Percentiles rank a stretch among this genome's conserved stretches.
These are phyloP conservation scores for Malassezia equina DNA, from an alignment of 1,284 basidiomycete genomes.

Conservation along the genomic window DNA sequence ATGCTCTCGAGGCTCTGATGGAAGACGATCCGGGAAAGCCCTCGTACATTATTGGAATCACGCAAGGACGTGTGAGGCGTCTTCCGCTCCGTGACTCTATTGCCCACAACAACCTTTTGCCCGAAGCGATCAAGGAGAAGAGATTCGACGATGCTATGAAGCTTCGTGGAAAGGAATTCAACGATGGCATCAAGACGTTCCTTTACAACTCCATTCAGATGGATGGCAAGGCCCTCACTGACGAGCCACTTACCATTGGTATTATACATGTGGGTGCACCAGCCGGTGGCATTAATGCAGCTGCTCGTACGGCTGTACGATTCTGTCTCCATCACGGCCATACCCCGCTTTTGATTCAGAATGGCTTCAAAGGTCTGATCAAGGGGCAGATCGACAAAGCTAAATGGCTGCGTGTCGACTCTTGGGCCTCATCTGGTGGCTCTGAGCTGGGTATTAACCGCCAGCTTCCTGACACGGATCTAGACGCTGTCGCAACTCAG, in stretches of 20 bases:
- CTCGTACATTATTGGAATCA: slow-evolving; percentile 92
- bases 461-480: slow-evolving; percentile 68
- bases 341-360: slow-evolving; percentile 78
- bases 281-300: slow-evolving; percentile 96
- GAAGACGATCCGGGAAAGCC: slow-evolving; percentile 79
- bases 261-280: slow-evolving; percentile 94
- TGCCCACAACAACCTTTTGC: slow-evolving; percentile 69
- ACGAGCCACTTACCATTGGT: slow-evolving; percentile 61
- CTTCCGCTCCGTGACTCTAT: slow-evolving; percentile 89
- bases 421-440: slow-evolving; percentile 91
- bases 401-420: slow-evolving; percentile 93
- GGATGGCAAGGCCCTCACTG: slow-evolving; percentile 50
- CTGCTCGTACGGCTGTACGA: slow-evolving; percentile 82
- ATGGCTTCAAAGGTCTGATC: slow-evolving; percentile 86
- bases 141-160: slow-evolving; percentile 80
- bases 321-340: slow-evolving; percentile 89
- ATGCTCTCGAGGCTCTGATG: slow-evolving; percentile 83
- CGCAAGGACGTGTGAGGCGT: slow-evolving; percentile 87
- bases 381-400: slow-evolving; percentile 76
- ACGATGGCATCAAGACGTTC: slow-evolving; percentile 76
- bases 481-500: slow-evolving; percentile 69
- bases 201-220: slow-evolving; percentile 37
- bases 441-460: slow-evolving; percentile 97
- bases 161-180: slow-evolving; percentile 82
- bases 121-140: slow-evolving; percentile 68